phyloP scores from a whole-genome alignment of 73 alveolate genomes.

The Paraurostyla sp. region DNA sequence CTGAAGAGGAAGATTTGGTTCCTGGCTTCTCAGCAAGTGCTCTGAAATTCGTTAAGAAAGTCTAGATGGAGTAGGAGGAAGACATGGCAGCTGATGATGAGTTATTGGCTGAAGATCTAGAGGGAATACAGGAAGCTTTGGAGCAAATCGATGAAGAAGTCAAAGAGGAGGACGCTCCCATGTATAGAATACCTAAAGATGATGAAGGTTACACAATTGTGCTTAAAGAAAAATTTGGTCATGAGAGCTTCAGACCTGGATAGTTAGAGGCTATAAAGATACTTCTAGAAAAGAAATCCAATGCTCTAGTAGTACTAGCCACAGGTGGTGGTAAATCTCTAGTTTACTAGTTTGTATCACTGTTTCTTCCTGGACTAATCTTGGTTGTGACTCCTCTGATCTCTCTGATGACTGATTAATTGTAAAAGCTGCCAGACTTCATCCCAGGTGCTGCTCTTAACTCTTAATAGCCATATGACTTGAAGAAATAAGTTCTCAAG shows the following conservation, averaged over 20 bases:
- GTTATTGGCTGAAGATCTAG: background rate
- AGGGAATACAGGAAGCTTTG: background rate
- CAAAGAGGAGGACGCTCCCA: background rate
- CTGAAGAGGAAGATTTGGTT: conserved; percentile 57
- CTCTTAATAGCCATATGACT: conserved; percentile 84
- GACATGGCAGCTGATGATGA: conserved; percentile 22
- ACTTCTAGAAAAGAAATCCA: conserved; percentile 71
- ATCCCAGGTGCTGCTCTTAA: conserved; percentile 93
- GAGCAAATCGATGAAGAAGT: conserved; percentile 31
- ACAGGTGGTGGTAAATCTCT: conserved; percentile 95
- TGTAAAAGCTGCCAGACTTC: conserved; percentile 89
- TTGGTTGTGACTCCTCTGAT: conserved; percentile 93
- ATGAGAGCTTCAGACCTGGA: conserved; percentile 71
- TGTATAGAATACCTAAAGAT: conserved; percentile 43
- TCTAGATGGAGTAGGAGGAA: background rate
- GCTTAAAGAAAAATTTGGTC: conserved; percentile 68
- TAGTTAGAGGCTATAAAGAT: conserved; percentile 77
- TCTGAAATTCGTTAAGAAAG: background rate
- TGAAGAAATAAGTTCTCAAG: conserved; percentile 80
- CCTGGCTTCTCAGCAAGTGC: conserved; percentile 66
- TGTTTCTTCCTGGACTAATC: conserved; percentile 89
- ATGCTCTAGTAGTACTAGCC: conserved; percentile 87
- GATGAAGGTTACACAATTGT: conserved; percentile 66
- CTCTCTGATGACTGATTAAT: conserved; percentile 92
- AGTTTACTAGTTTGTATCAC: conserved; percentile 86